These are phyloP conservation scores for Buxus sempervirens DNA, from an alignment of 164 flowering plant genomes.

Conservation along the genomic window DNA sequence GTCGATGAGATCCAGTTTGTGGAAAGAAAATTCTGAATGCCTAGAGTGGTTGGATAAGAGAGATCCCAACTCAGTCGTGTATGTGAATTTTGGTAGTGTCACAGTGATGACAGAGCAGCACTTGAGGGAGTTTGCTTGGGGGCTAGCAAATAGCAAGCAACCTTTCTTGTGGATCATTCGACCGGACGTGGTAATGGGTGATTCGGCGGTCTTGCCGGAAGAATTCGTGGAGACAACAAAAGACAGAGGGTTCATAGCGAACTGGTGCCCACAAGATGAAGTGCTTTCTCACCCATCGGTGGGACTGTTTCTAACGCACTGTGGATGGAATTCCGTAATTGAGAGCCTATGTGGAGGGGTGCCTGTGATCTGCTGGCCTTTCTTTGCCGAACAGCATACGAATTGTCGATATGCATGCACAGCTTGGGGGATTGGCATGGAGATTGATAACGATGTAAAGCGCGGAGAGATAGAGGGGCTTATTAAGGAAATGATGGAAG, in stretches of 20 bases:
- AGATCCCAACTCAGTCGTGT: constrained; percentile 21
- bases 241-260: constrained; percentile 16
- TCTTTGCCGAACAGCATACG: constrained; percentile 15
- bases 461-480: constrained; percentile 2
- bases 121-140: constrained; percentile 33
- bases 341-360: constrained; percentile 13
- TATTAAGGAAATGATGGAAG: constrained; percentile 16
- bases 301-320: constrained; percentile 9
- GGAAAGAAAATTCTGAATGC: constrained; percentile 24
- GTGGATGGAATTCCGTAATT: constrained; percentile 13
- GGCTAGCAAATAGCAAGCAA: constrained; percentile 28
- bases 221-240: constrained; percentile 22
- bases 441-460: constrained; percentile 4
- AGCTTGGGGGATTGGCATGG: constrained; percentile 14
- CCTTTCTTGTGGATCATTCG: constrained; percentile 27
- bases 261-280: constrained; percentile 20
- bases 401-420: constrained; percentile 11
- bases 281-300: constrained; percentile 15
- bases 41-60: constrained; percentile 24
- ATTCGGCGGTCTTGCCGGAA: constrained; percentile 18
- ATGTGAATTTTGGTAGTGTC: constrained; percentile 29
- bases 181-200: constrained; percentile 22
- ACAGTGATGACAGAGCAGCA: constrained; percentile 25
- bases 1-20: constrained; percentile 18
- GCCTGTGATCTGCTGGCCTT: constrained; percentile 17